A percentile compares a stretch with the other conserved stretches of the same genome.
phyloP scores from a whole-genome alignment of 768 basidiomycete genomes.

The Tephrocybe sp. region DNA sequence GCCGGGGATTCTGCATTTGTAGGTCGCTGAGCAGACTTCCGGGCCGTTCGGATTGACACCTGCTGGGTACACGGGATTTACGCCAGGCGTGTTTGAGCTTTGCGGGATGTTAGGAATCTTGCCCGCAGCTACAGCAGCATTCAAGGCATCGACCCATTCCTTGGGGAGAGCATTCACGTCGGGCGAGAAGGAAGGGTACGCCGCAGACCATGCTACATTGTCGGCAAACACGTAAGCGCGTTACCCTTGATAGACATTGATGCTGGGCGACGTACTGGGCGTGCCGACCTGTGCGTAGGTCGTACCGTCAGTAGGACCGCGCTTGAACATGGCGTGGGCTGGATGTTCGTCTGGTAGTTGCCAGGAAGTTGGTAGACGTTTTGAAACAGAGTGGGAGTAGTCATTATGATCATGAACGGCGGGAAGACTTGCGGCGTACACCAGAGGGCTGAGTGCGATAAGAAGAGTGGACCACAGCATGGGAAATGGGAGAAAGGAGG shows the following conservation, averaged over 20 bases:
- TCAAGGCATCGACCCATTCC: slow-evolving; percentile 72
- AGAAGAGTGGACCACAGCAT: slow-evolving; percentile 23
- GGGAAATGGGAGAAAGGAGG: slow-evolving; percentile 12
- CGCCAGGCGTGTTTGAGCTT: slow-evolving; percentile 35
- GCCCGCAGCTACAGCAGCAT: slow-evolving; percentile 63
- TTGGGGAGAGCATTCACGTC: slow-evolving; percentile 54
- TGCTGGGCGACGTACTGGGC: slow-evolving; percentile 38
- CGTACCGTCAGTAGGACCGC: slow-evolving; percentile 45
- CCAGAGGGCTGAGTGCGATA: slow-evolving; percentile 22
- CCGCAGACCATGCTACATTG: slow-evolving; percentile 55
- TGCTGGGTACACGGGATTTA: slow-evolving; percentile 45
- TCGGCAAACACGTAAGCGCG: slow-evolving; percentile 1
- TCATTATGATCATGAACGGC: slow-evolving; percentile 25
- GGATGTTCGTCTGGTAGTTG: slow-evolving; percentile 62
- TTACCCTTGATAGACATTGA: neutral
- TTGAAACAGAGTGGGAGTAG: slow-evolving; percentile 26
- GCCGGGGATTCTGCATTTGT: slow-evolving; percentile 58
- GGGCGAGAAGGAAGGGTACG: slow-evolving; percentile 55
- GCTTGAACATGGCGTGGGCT: slow-evolving; percentile 61
- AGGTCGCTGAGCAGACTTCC: slow-evolving; percentile 75
- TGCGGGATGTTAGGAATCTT: slow-evolving; percentile 70
- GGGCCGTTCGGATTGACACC: slow-evolving; percentile 45
- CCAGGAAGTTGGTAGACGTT: slow-evolving; percentile 48
- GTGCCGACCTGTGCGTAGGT: slow-evolving; percentile 60
- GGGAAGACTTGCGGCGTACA: slow-evolving; percentile 22